Evolutionary conservation across 805 yeast species (phyloP), one percentile per base, ranked within the genome.

Genomic region (Saccharomycopsis microspora): DNA sequence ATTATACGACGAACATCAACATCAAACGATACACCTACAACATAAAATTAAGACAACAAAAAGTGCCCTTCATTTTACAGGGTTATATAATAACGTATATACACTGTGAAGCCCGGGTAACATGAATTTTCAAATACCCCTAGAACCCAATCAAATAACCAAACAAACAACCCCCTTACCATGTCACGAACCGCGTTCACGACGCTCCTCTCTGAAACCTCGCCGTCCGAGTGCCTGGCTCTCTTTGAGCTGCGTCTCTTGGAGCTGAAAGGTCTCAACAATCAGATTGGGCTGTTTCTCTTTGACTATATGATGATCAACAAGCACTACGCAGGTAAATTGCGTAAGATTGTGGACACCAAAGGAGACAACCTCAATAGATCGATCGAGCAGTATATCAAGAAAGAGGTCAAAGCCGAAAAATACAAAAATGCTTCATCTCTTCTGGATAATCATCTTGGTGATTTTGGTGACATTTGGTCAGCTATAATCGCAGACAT

Each of bases 251-350:
- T 51, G n/a, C 32, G 55, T 43, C 39, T 51, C 6, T 60, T 70
- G 37, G 60, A 70, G 50, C 56, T 61, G n/a, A 57, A 62, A 28
- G 61, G 65, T 10, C 69, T 74, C 27, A 58, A 65, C 48, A 56
- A 71, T n/a, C 74, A 71, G 48, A 55, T 68, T 49, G 70, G 72
- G 1, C 73, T 70, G 51, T 55, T 55, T 47, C 63, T 68, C 5
- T 71, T 69, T 54, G 75, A 74, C 10, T 71, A 74, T 71, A 70
- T 74, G 28, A 72, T 73, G 27, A 61, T 71, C 8, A 52, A 52
- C 44, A 35, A 48, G 36, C 55, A 52, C 32, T 52, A 52, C 29
- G 43, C 51, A 28, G 47, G 40, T 41, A 46, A 47, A 43, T 47
- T 52, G 38, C 37, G 38, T 5, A 52, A 52, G 34, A 47, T 52